Percentiles rank a stretch among this genome's conserved stretches.
These are phyloP conservation scores for Amanita exitialis DNA, from an alignment of 768 basidiomycete species.

Conservation along the genomic window DNA sequence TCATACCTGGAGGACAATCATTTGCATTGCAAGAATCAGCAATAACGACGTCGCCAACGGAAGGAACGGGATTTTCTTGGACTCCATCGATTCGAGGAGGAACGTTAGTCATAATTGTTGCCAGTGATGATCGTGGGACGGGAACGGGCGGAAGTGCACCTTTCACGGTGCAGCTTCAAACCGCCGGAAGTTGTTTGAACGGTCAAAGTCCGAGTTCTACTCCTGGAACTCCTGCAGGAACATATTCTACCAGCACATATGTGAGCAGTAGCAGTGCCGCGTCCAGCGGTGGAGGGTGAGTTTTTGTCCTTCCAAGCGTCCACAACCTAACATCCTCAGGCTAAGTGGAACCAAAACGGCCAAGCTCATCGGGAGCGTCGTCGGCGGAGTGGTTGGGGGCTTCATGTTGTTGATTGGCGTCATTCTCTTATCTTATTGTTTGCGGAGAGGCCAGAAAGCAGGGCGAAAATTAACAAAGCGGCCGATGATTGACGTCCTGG, in stretches of 20 bases:
- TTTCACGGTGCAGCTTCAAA: conserved; percentile 38
- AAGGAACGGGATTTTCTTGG: conserved; percentile 66
- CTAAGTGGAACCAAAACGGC: conserved; percentile 22
- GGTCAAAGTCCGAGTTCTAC: conserved; percentile 65
- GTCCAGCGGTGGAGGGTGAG: conserved; percentile 9
- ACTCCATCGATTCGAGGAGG: conserved; percentile 51
- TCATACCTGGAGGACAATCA: conserved; percentile 75
- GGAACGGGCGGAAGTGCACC: conserved; percentile 63
- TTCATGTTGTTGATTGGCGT: conserved; percentile 29
- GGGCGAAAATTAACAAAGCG: conserved; percentile 38
- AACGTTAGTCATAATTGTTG: conserved; percentile 55
- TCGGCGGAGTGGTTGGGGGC: conserved; percentile 50
- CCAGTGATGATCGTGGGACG: conserved; percentile 56
- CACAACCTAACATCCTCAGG: not conserved
- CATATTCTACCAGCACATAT: conserved; percentile 46
- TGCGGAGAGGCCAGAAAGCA: conserved; percentile 32
- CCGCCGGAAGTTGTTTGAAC: conserved; percentile 45
- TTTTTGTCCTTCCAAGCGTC: not conserved
- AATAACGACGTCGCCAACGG: conserved; percentile 28
- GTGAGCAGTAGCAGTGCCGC: conserved; percentile 20
- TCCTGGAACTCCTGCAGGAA: conserved; percentile 61
- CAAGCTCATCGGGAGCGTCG: conserved; percentile 23
- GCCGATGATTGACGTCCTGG: conserved; percentile 18
- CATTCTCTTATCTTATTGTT: conserved; percentile 35
- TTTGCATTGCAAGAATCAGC: conserved; percentile 47